These are phyloP conservation scores for Kodamaea hsintzibuensis DNA, from an alignment of 805 yeast genomes.

Conservation along the genomic window DNA sequence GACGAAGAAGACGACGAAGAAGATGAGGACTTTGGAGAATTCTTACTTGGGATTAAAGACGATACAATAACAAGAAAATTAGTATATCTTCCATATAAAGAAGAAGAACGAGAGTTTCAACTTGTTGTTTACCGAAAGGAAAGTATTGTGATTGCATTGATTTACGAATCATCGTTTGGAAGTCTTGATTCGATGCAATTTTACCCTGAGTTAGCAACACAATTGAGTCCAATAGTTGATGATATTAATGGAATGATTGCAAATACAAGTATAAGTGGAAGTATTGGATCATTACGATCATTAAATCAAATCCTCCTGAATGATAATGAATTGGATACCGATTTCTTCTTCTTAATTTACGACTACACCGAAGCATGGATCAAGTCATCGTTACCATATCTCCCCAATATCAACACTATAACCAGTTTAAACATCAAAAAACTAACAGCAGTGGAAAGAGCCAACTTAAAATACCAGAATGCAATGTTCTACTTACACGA, in stretches of 20 bases:
- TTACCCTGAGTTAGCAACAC: slow-evolving; percentile 20
- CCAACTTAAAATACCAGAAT: slow-evolving; percentile 19
- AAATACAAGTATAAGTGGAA: slow-evolving; percentile 14
- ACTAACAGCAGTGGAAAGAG: slow-evolving; percentile 4
- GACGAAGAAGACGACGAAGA: slow-evolving; percentile 12
- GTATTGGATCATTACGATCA: slow-evolving; percentile 28
- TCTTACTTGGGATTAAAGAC: slow-evolving; percentile 24
- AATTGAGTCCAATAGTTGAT: slow-evolving; percentile 23
- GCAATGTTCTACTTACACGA: slow-evolving; percentile 42
- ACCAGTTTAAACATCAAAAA: slow-evolving; percentile 12
- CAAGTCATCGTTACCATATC: slow-evolving; percentile 39
- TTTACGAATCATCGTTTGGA: slow-evolving; percentile 30
- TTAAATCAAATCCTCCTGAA: slow-evolving; percentile 15
- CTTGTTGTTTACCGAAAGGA: slow-evolving; percentile 30
- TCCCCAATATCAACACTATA: slow-evolving; percentile 19
- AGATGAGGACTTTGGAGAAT: slow-evolving; percentile 22
- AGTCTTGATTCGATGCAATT: slow-evolving; percentile 25
- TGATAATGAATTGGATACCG: slow-evolving; percentile 26
- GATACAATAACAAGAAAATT: slow-evolving; percentile 19
- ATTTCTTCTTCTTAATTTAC: slow-evolving; percentile 39
- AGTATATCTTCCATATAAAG: slow-evolving; percentile 22
- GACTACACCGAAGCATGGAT: slow-evolving; percentile 24
- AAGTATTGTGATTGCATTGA: slow-evolving; percentile 23
- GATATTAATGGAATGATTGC: slow-evolving; percentile 16
- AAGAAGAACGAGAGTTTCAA: slow-evolving; percentile 25